Evolutionary conservation across 805 yeast species (phyloP), one percentile per base, ranked within the genome.

Genomic region (Candida xyloterini): DNA sequence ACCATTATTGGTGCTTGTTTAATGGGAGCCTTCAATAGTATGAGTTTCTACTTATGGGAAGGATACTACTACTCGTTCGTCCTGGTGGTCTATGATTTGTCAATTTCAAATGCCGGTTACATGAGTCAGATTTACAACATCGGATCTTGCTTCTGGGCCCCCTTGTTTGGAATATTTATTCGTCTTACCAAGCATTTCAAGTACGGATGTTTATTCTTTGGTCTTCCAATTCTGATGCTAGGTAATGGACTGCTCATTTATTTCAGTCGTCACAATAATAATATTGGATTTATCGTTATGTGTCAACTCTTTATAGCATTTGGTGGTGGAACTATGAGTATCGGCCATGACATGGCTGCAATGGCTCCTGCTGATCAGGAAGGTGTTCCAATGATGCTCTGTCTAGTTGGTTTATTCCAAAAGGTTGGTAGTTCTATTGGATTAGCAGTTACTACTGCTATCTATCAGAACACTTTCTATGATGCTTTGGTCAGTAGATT

Each of bases 381-480:
- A 35, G 71, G 66, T 51, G 56, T 66, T 40, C 67, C 73, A 13
- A 49, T 63, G 44, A 62, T 63, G 40, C 63, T 70, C 30, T 57
- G 71, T 0, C 33, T 69, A 14, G 43, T 67, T 27, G 52, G 58
- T n/a, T 50, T 68, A 33, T 61, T 59, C 55, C 48, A 62, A 6
- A 46, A 55, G 13, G 60, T 68, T 43, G 74, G 72, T 42, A 54
- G 54, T 28, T 65, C 70, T 14, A 57, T 68, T 33, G 74, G 73
- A 23, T 37, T 56, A 31, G 69, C 73, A 7, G 57, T 68, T 34
- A 53, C 67, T 15, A 66, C 64, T 48, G 67, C 72, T 23, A 56
- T 70, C 29, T 62, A 65, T 61, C 52, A 53, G 43, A 48, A 56
- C 43, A 47, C 46, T 7, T 60, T 65, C 51, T 58, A 60, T 18